Base-by-base conservation (phyloP, 768 basidiomycete genomes). In the Lentinula aciculospora region DNA sequence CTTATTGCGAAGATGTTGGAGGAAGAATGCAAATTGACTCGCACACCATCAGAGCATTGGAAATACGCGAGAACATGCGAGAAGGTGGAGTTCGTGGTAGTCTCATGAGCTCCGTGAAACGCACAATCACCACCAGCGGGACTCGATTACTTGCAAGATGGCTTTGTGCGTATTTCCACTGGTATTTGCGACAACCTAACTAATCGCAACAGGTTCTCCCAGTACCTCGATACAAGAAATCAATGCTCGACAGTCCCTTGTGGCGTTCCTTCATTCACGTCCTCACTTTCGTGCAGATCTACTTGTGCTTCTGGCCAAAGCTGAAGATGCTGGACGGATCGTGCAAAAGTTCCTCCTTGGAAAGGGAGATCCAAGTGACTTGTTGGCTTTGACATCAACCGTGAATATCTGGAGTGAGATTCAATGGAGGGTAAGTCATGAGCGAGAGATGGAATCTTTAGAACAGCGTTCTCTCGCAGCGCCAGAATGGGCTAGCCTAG, bases 21-120 rank as follows among this genome's bases (percentile, higher is more conserved):
- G 73, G 76, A 25, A 77, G 85, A n/a, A 92, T 95, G 90, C 88
- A 92, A 62, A 91, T 95, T 57, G 93, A 95, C 66, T 80, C 88
- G 3, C 86, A 94, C 67, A 94, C 93, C 1, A 87, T 94, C 69
- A 87, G 88, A 67, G 86, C 88, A n/a, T 81, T 94, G 45, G 93
- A 95, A 69, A 87, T 95, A 53, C 79, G 84, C 23, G 90, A 93
- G 72, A 80, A 79, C 29, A 78, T 83, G 27, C 76, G 83, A 29
- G 91, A 93, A 64, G 89, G 89, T 0, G 85, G 89, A 0, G 68
- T 73, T 10, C 82, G 80, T 57, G 93, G 93, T 3, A 92, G 86
- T 64, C 75, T 95, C 56, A 64, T 93, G 31, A 87, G 83, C 62
- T 81, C 81, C 31, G 76, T 94, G 57, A 92, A 87, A 66, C 79